Evolutionary conservation across 2,329 filamentous ascomycete genomes (phyloP).

Genomic region (Fusarium nelsonii): DNA sequence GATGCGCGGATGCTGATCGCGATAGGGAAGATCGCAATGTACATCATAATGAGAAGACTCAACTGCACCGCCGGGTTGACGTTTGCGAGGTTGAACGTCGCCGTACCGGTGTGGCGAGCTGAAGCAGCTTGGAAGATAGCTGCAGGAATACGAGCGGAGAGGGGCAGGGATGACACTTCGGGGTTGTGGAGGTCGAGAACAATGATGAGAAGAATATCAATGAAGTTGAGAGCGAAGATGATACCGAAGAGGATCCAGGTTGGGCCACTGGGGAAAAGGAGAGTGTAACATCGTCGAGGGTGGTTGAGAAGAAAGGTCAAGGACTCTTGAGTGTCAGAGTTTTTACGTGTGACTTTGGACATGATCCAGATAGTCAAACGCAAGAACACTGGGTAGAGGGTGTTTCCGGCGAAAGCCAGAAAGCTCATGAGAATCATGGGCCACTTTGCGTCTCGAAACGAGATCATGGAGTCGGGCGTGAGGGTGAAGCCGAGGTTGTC

Average conservation of each 20-base stretch:
- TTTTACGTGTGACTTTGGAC: constrained; percentile 58
- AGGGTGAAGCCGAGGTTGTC: constrained; percentile 64
- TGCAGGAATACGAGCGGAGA: constrained; percentile 60
- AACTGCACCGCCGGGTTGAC: constrained; percentile 68
- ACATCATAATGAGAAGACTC: constrained; percentile 73
- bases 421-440: constrained; percentile 61
- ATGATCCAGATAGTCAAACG: constrained; percentile 69
- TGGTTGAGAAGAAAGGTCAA: constrained; percentile 71
- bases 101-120: constrained; percentile 61
- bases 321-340: constrained; percentile 55
- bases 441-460: constrained; percentile 58
- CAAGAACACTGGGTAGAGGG: constrained; percentile 68
- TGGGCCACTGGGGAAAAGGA: constrained; percentile 69
- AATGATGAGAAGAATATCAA: constrained; percentile 67
- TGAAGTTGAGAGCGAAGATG: constrained; percentile 63
- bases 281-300: constrained; percentile 71
- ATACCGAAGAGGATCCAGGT: constrained; percentile 69
- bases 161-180: constrained; percentile 56
- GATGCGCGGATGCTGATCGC: constrained; percentile 70
- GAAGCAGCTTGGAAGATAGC: constrained; percentile 69
- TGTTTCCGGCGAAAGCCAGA: constrained; percentile 65
- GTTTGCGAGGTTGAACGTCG: constrained; percentile 61
- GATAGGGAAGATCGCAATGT: constrained; percentile 70
- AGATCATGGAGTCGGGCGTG: constrained; percentile 66
- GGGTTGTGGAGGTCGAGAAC: constrained; percentile 63